phyloP scores from a whole-genome alignment of 306 rosid genomes.

The barrel medic (Medicago truncatula) region DNA sequence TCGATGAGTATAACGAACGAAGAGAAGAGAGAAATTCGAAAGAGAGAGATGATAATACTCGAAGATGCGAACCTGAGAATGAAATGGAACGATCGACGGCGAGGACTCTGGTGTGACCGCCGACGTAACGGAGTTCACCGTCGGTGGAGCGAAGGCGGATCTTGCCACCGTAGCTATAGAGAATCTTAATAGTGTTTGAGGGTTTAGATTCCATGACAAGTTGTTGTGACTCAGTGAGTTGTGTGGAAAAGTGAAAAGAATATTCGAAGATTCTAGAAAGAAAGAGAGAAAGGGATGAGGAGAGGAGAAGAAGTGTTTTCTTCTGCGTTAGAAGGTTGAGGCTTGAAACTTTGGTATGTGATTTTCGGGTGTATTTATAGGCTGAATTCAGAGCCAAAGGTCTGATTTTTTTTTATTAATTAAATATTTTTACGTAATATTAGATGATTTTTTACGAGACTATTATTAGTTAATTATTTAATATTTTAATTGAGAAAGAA shows the following conservation, averaged over 20 bases:
- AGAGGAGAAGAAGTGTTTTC: neutral
- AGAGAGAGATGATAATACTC: neutral
- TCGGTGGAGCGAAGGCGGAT: conserved; percentile 77
- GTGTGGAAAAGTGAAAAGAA: neutral
- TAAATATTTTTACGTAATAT: neutral
- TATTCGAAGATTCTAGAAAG: conserved; percentile 36
- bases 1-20: neutral
- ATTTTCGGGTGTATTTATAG: conserved; percentile 48
- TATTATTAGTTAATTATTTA: too few relatives aligned
- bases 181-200: conserved; percentile 54
- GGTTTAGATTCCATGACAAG: conserved; percentile 52
- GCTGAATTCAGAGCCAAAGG: neutral
- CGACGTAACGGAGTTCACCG: conserved; percentile 83
- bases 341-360: conserved; percentile 59
- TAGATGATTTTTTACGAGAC: too few relatives aligned
- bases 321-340: conserved; percentile 17
- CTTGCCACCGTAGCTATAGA: conserved; percentile 89
- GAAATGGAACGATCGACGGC: conserved; percentile 70
- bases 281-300: neutral
- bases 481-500: neutral
- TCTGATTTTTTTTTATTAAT: neutral
- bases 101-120: conserved; percentile 86
- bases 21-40: neutral
- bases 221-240: conserved; percentile 33
- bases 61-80: conserved; percentile 57